Conservation (phyloP, 176 grass and related monocot genomes). For the Triticum timopheevii region DNA sequence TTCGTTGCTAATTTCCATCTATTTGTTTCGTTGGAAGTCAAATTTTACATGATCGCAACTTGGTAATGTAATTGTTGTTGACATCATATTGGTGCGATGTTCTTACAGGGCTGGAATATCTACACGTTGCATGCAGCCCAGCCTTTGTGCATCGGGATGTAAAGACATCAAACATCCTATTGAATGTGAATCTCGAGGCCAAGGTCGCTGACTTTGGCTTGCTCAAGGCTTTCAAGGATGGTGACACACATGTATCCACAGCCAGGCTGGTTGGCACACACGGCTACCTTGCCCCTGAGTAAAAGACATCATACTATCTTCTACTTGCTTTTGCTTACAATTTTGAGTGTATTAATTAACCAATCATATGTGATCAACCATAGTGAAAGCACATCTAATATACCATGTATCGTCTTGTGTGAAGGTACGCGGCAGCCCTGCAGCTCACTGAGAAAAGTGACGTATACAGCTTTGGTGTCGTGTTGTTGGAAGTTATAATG, state of each 20-base stretch:
- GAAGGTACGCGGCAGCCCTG: slow-evolving; percentile 20
- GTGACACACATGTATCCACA: slow-evolving; percentile 40
- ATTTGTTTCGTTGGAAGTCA: neutral
- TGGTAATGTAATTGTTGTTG: neutral
- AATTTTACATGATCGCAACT: neutral
- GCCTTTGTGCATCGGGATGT: slow-evolving; percentile 57
- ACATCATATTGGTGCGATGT: neutral
- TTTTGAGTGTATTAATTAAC: neutral
- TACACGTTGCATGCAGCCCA: slow-evolving; percentile 51
- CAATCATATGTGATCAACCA: neutral
- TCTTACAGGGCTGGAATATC: slow-evolving; percentile 53
- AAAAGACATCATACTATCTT: neutral
- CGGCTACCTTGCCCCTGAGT: slow-evolving; percentile 62
- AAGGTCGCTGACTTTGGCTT: slow-evolving; percentile 81
- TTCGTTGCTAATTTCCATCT: neutral
- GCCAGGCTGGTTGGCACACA: slow-evolving; percentile 28
- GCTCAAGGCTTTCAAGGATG: slow-evolving; percentile 32
- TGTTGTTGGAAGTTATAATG: slow-evolving; percentile 43
- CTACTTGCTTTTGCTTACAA: neutral
- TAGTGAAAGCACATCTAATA: neutral
- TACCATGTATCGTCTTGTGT: neutral
- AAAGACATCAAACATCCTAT: slow-evolving; percentile 57
- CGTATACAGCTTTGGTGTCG: slow-evolving; percentile 62
- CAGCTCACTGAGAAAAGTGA: slow-evolving; percentile 44
- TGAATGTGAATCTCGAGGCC: slow-evolving; percentile 50